A percentile compares a stretch with the other conserved stretches of the same genome.
Conservation (phyloP, 164 flowering plant species). For the Taxillus chinensis region DNA sequence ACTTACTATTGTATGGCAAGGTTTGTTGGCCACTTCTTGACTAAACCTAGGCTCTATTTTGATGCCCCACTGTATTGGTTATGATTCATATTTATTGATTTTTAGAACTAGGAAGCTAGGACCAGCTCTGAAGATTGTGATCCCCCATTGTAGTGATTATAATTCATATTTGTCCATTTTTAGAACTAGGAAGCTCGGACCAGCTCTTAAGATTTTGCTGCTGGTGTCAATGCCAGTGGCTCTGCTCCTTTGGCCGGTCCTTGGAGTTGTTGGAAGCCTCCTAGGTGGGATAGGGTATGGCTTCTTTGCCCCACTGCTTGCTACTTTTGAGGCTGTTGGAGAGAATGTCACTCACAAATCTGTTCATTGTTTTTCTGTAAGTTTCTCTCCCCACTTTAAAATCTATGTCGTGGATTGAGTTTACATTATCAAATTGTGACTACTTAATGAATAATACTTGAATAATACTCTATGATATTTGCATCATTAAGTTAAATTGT, state of each 20-base stretch:
- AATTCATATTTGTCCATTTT: background rate
- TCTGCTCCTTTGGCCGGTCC: slow-evolving; percentile 62
- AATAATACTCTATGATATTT: too few species aligned
- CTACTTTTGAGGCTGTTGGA: slow-evolving; percentile 85
- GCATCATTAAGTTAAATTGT: too few species aligned
- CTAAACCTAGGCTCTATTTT: too few species aligned
- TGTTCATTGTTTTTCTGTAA: slow-evolving; percentile 55
- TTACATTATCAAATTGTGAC: background rate
- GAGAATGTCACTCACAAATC: slow-evolving; percentile 35
- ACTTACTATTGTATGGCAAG: slow-evolving; percentile 64
- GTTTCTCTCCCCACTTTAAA: slow-evolving; percentile 14
- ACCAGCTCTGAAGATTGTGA: slow-evolving; percentile 41
- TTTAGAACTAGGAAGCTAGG: slow-evolving; percentile 76
- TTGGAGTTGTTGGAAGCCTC: slow-evolving; percentile 62
- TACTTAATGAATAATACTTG: too few species aligned
- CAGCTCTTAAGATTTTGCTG: slow-evolving; percentile 43
- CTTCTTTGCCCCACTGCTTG: slow-evolving; percentile 57
- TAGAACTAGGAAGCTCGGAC: slow-evolving; percentile 76
- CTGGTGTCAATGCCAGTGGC: slow-evolving; percentile 52
- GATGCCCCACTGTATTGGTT: too few species aligned
- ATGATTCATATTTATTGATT: background rate
- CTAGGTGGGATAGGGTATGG: slow-evolving; percentile 82
- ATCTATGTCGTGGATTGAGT: background rate
- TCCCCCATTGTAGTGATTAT: background rate
- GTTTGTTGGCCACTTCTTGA: slow-evolving; percentile 22